Evolutionary conservation across 441 rosid genomes (phyloP).

Genomic region (Croton setiger): DNA sequence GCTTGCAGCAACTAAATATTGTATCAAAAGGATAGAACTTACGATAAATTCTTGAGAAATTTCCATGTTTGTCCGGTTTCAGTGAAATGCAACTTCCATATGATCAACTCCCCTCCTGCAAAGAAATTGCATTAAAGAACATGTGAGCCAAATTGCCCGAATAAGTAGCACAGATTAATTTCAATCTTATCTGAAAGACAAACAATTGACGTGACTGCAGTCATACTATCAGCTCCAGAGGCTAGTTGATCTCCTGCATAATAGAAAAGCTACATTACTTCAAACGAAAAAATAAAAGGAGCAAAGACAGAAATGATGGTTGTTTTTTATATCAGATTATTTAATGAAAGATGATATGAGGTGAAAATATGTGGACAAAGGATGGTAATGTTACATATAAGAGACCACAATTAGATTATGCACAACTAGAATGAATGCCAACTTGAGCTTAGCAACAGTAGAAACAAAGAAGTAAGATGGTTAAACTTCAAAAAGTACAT

Average conservation of each 20-base stretch:
- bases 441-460: background rate
- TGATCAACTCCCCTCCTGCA: slow-evolving; percentile 79
- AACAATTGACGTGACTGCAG: slow-evolving; percentile 9
- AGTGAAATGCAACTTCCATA: slow-evolving; percentile 70
- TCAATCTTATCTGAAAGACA: slow-evolving; percentile 1
- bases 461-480: background rate
- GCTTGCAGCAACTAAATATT: slow-evolving; percentile 18
- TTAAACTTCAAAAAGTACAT: background rate
- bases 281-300: slow-evolving; percentile 3
- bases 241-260: slow-evolving; percentile 85
- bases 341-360: background rate
- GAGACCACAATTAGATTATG: background rate
- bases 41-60: slow-evolving; percentile 73
- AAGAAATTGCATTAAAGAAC: slow-evolving; percentile 13
- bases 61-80: slow-evolving; percentile 86
- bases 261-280: slow-evolving; percentile 7
- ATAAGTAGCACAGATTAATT: background rate
- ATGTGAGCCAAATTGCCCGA: background rate
- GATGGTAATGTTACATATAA: background rate
- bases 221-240: slow-evolving; percentile 95
- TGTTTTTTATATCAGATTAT: background rate
- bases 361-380: background rate
- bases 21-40: slow-evolving; percentile 24
- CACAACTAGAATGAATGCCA: background rate
- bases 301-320: background rate